Percentiles rank a stretch among this genome's conserved stretches.
phyloP scores from a whole-genome alignment of 1,139 yeast species.

The Blastobotrys niveus region DNA sequence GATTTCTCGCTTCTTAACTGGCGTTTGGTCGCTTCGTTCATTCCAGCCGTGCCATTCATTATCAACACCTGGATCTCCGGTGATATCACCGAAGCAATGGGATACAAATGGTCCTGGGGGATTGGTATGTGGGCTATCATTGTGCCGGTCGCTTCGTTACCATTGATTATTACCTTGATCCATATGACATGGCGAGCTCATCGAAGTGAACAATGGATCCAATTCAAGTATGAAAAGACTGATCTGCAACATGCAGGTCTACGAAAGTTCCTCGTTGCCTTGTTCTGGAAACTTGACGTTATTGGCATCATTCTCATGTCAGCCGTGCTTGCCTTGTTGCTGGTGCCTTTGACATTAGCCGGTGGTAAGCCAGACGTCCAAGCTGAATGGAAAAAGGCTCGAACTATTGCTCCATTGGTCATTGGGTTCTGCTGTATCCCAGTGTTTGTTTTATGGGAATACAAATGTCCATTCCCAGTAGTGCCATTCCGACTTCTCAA shows the following conservation, averaged over 20 bases:
- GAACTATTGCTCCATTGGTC: slow-evolving; percentile 59
- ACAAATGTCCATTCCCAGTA: slow-evolving; percentile 49
- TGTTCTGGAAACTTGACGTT: slow-evolving; percentile 49
- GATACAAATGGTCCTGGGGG: slow-evolving; percentile 57
- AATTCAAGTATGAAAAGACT: slow-evolving; percentile 29
- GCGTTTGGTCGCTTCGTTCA: slow-evolving; percentile 58
- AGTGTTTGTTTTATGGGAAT: slow-evolving; percentile 50
- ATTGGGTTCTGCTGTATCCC: slow-evolving; percentile 57
- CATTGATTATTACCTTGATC: slow-evolving; percentile 47
- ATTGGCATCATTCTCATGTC: slow-evolving; percentile 48
- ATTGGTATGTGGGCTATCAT: slow-evolving; percentile 79
- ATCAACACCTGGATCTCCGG: slow-evolving; percentile 77
- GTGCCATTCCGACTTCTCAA: slow-evolving; percentile 51
- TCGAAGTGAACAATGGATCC: slow-evolving; percentile 43
- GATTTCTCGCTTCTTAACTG: slow-evolving; percentile 65
- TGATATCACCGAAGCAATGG: slow-evolving; percentile 42
- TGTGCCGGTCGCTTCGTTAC: slow-evolving; percentile 58
- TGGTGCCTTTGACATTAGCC: slow-evolving; percentile 49
- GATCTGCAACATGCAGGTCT: slow-evolving; percentile 29
- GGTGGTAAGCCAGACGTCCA: slow-evolving; percentile 43
- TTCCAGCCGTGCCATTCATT: slow-evolving; percentile 65
- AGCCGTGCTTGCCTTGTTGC: slow-evolving; percentile 49
- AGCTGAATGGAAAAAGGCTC: slow-evolving; percentile 49
- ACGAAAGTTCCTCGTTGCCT: slow-evolving; percentile 26
- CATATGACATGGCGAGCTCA: slow-evolving; percentile 56